Base-by-base conservation (phyloP, 176 grass and related monocot species). In the Eremochloa ophiuroides region DNA sequence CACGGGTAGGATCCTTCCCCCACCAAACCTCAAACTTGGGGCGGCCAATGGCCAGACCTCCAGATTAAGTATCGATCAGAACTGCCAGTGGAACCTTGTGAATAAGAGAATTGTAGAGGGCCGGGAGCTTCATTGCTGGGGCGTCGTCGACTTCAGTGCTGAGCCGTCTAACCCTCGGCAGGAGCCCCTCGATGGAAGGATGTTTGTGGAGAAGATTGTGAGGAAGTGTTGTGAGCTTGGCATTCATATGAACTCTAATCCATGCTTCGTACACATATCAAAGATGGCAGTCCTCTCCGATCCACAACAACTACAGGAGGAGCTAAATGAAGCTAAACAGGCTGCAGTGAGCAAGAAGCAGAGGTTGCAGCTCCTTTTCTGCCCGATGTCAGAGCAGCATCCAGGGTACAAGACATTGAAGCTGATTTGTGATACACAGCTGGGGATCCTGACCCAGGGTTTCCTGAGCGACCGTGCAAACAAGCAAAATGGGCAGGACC, bases 371-470 rank as follows among this genome's bases (percentile, higher is more conserved):
- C 83, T 91, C 31, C 82, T 91, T 6, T 87, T 91, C 83, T 91
- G 90, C 41, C 80, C 82, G 1, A 88, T 91, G 86, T 88, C 86
- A 2, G 82, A 79, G 10, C 73, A 78, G 74, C 82, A 88, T 59
- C 50, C 47, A 15, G 90, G 90, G 18, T 88, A 91, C 83, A 91
- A 91, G 79, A 75, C 46, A 22, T 82, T 91, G 25, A 91, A 91
- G 82, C 29, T 91, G 48, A 85, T 88, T 53, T 88, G 78, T 10
- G 90, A 91, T 61, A 91, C 90, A 5, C 69, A 76, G 78, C 74
- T 91, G 34, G 90, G 90, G n/a, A 79, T 91, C 86, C 33, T 83
- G 79, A 85, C 90, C 31, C 90, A 91, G 62, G 85, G 86, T 41
- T 74, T 84, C 61, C 56, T 88, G 82, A 85, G 82, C 74, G 0